Percentiles rank a stretch among this genome's conserved stretches.
Conservation (phyloP, 257 asterid genomes). For the Salvia rosmarinus region DNA sequence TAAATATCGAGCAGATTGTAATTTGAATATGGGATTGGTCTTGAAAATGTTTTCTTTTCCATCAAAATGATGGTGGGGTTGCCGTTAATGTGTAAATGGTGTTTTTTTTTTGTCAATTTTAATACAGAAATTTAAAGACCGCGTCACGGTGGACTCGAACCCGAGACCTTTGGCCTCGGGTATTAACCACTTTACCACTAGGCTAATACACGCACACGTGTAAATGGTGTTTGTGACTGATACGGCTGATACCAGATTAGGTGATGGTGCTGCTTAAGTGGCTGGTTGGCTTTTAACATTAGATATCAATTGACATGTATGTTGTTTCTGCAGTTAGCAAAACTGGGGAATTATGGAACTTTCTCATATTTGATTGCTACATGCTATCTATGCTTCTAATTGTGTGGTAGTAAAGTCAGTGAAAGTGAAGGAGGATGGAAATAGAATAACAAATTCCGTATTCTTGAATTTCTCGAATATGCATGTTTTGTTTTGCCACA, state of each 20-base stretch:
- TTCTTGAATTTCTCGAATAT: neutral
- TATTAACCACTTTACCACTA: no score
- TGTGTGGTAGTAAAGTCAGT: neutral
- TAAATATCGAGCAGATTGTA: neutral
- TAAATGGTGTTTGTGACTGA: neutral
- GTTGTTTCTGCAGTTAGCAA: neutral
- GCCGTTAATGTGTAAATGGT: no score
- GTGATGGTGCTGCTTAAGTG: neutral
- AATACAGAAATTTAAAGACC: no score
- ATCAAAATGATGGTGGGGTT: no score
- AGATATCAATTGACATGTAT: neutral
- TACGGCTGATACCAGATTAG: neutral
- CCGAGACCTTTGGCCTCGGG: no score
- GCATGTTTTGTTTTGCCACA: neutral
- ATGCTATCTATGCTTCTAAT: neutral
- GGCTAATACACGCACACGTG: no score
- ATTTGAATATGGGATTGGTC: no score
- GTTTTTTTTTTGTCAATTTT: no score
- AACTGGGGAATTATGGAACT: neutral
- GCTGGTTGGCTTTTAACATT: neutral
- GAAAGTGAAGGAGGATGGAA: constrained; percentile 1
- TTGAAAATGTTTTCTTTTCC: no score
- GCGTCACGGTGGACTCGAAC: no score
- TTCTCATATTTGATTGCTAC: neutral
- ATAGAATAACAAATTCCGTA: neutral